Percentiles rank a stretch among this genome's conserved stretches.
Conservation (phyloP, 225 moss, liverwort and hornwort species). For the Straminergon stramineum region DNA sequence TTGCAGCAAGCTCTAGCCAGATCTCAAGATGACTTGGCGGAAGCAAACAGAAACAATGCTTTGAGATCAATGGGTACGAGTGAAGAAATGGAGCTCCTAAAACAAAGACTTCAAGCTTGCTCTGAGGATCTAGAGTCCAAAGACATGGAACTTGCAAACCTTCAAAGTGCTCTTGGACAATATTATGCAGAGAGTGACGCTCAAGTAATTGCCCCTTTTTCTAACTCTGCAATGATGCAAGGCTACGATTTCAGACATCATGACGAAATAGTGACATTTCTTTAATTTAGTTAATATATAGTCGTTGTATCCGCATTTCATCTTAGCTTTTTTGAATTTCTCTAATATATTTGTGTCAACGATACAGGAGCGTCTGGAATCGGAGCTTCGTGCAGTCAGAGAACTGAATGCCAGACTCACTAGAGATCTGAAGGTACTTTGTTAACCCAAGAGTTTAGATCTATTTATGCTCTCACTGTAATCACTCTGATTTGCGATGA, state of each 20-base stretch:
- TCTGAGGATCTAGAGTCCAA: conserved; percentile 75
- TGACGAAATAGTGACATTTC: not conserved
- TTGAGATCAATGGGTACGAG: conserved; percentile 37
- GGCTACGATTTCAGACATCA: not conserved
- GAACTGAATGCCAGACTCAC: conserved; percentile 50
- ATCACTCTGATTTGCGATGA: not conserved
- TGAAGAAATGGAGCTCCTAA: conserved; percentile 59
- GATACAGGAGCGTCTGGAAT: conserved; percentile 70
- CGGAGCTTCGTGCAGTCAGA: conserved; percentile 65
- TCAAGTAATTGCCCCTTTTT: conserved; percentile 38
- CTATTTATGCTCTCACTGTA: not conserved
- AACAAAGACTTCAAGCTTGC: conserved; percentile 68
- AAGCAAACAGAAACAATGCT: conserved; percentile 36
- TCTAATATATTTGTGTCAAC: conserved; percentile 1
- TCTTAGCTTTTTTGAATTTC: not conserved
- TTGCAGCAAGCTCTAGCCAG: conserved; percentile 72
- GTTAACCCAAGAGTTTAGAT: not conserved
- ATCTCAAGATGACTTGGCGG: conserved; percentile 60
- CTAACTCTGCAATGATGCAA: not conserved
- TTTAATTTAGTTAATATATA: not conserved
- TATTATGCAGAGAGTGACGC: conserved; percentile 97
- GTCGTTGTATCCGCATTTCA: not conserved
- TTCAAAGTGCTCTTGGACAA: conserved; percentile 98
- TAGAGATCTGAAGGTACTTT: conserved; percentile 60
- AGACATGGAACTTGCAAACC: conserved; percentile 86